Evolutionary conservation across 352 stramenopile species (phyloP).

Genomic region (Globisporangium megalacanthum): DNA sequence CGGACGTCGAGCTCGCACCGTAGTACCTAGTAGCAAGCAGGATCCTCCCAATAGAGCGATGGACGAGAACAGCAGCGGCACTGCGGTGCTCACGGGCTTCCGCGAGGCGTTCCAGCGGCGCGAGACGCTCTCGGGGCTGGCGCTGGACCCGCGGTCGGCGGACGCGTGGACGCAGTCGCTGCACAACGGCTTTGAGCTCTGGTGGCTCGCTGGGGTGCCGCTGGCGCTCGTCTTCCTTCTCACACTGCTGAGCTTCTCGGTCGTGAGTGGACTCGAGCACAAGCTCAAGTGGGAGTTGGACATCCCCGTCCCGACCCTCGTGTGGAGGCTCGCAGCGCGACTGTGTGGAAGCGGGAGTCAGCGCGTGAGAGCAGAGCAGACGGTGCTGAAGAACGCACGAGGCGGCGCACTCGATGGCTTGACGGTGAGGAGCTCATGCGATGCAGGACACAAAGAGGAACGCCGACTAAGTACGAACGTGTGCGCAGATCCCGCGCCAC

Average conservation of each 20-base stretch:
- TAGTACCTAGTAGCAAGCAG: background rate
- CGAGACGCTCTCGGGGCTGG: constrained; percentile 50
- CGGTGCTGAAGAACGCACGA: background rate
- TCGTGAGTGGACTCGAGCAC: constrained; percentile 51
- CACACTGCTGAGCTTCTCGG: constrained; percentile 68
- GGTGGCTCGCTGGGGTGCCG: constrained; percentile 80
- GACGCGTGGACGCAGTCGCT: constrained; percentile 38
- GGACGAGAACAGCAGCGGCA: constrained; percentile 63
- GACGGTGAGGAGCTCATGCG: constrained; percentile 15
- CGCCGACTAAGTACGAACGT: background rate
- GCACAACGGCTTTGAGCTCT: constrained; percentile 85
- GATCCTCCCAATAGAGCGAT: constrained; percentile 14
- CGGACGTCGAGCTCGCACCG: no score
- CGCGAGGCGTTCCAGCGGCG: constrained; percentile 41
- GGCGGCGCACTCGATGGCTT: constrained; percentile 12
- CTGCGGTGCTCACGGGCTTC: constrained; percentile 33
- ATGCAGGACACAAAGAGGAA: background rate
- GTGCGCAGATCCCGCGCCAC: constrained; percentile 63
- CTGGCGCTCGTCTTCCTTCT: constrained; percentile 65
- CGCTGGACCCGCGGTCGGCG: constrained; percentile 9
- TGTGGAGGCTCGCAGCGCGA: constrained; percentile 14
- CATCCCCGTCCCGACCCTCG: constrained; percentile 12
- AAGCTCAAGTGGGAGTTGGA: constrained; percentile 25
- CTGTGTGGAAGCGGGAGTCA: constrained; percentile 7
- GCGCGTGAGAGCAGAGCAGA: background rate